Evolutionary conservation across 345 rosid species (phyloP).

Genomic region (Camelina sativa): DNA sequence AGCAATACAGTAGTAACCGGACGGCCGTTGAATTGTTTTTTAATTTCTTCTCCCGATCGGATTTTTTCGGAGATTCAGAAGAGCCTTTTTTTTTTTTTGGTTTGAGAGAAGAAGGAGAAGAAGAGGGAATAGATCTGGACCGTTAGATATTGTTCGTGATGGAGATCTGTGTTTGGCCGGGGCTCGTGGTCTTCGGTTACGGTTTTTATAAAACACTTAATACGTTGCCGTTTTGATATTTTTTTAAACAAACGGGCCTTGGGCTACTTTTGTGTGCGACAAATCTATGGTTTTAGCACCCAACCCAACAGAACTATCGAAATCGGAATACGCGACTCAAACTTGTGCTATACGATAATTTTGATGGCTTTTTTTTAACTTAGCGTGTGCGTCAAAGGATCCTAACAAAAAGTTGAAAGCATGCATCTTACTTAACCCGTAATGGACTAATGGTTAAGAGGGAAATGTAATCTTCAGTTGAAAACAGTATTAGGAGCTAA

Average conservation of each 20-base stretch:
- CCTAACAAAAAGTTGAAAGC: too few relatives aligned
- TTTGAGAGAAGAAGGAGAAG: slow-evolving; percentile 15
- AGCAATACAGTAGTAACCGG: slow-evolving; percentile 47
- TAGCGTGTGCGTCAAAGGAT: too few relatives aligned
- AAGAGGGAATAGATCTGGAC: slow-evolving; percentile 41
- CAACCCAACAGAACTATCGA: too few relatives aligned
- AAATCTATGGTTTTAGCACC: neutral
- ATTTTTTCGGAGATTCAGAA: slow-evolving; percentile 31
- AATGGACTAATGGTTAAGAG: too few relatives aligned
- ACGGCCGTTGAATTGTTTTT: slow-evolving; percentile 50
- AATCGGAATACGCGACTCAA: too few relatives aligned
- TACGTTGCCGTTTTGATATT: neutral
- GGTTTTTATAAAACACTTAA: slow-evolving; percentile 1
- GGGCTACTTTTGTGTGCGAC: neutral
- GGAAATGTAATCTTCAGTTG: too few relatives aligned
- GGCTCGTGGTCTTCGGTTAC: slow-evolving; percentile 39
- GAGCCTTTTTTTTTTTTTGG: neutral
- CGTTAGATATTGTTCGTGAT: slow-evolving; percentile 42
- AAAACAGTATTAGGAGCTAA: too few relatives aligned
- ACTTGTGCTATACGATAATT: too few relatives aligned
- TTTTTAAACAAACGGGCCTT: neutral
- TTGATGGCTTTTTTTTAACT: too few relatives aligned
- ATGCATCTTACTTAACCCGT: too few relatives aligned
- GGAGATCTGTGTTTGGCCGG: slow-evolving; percentile 26
- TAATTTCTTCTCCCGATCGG: slow-evolving; percentile 6